Percentiles rank a stretch among this genome's conserved stretches.
phyloP scores from a whole-genome alignment of 805 yeast species.

The Candida broadrunensis region DNA sequence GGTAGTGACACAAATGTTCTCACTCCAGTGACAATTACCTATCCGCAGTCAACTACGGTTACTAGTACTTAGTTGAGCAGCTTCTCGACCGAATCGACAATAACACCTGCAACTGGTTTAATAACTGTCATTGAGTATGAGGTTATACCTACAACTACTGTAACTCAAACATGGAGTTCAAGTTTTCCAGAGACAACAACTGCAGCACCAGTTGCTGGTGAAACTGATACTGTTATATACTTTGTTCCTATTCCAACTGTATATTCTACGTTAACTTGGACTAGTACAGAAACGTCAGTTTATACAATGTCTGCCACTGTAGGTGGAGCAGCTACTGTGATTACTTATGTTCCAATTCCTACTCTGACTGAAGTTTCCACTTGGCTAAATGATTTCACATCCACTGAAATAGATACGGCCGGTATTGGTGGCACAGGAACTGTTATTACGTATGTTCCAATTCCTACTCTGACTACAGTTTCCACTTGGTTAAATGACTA shows the following conservation, averaged over 20 bases:
- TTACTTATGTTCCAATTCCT: background rate
- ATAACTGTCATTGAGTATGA: too few species aligned
- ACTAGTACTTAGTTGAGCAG: too few species aligned
- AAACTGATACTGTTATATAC: background rate
- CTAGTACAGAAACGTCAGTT: background rate
- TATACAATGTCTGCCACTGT: background rate
- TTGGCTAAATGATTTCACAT: background rate
- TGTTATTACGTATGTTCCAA: background rate
- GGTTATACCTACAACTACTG: background rate
- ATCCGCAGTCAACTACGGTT: too few species aligned
- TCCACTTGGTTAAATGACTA: background rate
- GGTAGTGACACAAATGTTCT: too few species aligned
- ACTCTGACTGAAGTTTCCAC: background rate
- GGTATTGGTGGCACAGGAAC: background rate
- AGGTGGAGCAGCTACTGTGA: background rate
- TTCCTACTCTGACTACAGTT: background rate
- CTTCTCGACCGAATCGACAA: too few species aligned
- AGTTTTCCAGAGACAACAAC: background rate
- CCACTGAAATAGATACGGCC: background rate
- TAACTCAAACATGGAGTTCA: background rate
- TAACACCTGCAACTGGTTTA: too few species aligned
- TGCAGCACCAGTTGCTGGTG: background rate
- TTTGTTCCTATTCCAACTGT: background rate
- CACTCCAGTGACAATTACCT: too few species aligned
- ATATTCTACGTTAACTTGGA: background rate